phyloP scores from a whole-genome alignment of 495 filamentous ascomycete species.

The Lichina pygmaea region DNA sequence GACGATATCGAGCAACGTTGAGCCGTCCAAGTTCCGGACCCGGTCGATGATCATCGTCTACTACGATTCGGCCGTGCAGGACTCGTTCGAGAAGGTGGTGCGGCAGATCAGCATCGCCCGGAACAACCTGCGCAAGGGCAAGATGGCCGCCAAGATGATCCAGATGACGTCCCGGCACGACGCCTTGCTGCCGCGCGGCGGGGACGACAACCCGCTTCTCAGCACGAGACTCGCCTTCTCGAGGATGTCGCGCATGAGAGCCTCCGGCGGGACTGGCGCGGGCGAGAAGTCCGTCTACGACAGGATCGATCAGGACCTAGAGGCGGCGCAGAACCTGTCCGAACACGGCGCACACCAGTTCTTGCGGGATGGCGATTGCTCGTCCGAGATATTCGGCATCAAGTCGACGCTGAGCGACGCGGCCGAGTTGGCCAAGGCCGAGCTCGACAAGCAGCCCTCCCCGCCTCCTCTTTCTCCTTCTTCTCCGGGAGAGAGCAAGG shows the following conservation, averaged over 20 bases:
- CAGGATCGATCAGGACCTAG: conserved; percentile 44
- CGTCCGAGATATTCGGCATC: conserved; percentile 40
- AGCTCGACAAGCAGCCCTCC: conserved; percentile 15
- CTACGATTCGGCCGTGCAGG: conserved; percentile 69
- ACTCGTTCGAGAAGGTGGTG: conserved; percentile 52
- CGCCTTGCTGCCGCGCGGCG: background rate
- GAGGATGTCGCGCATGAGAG: background rate
- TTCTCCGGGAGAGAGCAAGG: no score
- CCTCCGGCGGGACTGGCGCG: background rate
- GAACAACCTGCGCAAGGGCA: conserved; percentile 60
- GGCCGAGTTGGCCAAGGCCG: conserved; percentile 25
- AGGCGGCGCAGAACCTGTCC: conserved; percentile 52
- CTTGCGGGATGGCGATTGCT: conserved; percentile 58
- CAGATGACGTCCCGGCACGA: background rate
- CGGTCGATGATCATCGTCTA: conserved; percentile 65
- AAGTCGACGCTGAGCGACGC: conserved; percentile 29
- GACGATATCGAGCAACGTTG: conserved; percentile 17
- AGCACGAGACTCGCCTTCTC: background rate
- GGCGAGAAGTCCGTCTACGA: conserved; percentile 27
- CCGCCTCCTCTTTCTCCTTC: no score
- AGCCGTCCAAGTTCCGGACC: conserved; percentile 31
- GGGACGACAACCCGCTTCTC: background rate
- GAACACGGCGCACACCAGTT: conserved; percentile 73
- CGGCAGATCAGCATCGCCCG: conserved; percentile 52
- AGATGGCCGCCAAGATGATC: conserved; percentile 9